phyloP scores from a whole-genome alignment of 331 rosid genomes.

The Quercus tomentella region DNA sequence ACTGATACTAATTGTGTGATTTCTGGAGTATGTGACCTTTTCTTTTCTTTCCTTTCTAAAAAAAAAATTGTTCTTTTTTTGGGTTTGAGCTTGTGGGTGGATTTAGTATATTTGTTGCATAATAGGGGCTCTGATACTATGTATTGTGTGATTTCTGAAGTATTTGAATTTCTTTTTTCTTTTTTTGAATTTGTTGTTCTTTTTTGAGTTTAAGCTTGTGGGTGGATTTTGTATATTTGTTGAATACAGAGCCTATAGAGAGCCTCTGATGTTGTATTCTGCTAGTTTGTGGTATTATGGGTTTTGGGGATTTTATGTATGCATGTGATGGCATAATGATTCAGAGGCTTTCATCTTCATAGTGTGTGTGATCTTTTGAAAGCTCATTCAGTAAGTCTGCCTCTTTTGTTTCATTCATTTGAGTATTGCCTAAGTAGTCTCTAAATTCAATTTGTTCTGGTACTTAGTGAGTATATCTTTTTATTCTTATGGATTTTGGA shows the following conservation, averaged over 20 bases:
- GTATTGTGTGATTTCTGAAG: neutral
- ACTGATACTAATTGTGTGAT: neutral
- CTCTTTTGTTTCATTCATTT: neutral
- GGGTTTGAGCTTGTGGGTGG: neutral
- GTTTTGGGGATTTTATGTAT: neutral
- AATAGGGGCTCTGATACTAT: neutral
- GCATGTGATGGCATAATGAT: neutral
- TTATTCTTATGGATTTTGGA: neutral
- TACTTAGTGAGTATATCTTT: too few species aligned
- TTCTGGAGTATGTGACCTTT: neutral
- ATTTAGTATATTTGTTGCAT: neutral
- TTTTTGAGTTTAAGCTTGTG: neutral
- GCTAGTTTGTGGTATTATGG: neutral
- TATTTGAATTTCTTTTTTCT: too few species aligned
- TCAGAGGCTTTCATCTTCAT: neutral
- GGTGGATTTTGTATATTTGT: neutral
- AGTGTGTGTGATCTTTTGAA: neutral
- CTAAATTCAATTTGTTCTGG: neutral
- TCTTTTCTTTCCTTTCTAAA: too few species aligned
- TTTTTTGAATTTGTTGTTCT: too few species aligned
- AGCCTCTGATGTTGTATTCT: neutral
- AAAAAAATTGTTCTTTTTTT: too few species aligned
- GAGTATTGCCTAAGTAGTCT: neutral
- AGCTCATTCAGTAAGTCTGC: neutral
- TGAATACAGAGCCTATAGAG: neutral